phyloP scores from a whole-genome alignment of 306 rosid species.

The Acacia crassicarpa region DNA sequence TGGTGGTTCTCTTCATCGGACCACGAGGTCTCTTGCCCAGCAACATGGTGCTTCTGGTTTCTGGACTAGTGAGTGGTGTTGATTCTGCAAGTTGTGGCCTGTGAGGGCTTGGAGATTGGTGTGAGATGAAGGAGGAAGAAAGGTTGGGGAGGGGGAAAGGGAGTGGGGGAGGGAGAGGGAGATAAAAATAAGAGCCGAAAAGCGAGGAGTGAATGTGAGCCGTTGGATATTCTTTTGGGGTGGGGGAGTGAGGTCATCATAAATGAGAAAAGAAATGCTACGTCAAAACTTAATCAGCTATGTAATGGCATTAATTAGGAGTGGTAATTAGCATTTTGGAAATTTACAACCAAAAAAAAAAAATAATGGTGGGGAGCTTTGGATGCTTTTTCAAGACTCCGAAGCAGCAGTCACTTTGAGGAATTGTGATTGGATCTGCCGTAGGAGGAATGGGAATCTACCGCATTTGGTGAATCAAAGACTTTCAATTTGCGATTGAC shows the following conservation, averaged over 20 bases:
- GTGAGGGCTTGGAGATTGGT: neutral
- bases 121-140: neutral
- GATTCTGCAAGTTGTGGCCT: neutral
- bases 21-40: constrained; percentile 82
- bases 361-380: constrained; percentile 32
- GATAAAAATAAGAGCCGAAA: constrained; percentile 54
- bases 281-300: constrained; percentile 33
- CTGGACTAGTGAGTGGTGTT: neutral
- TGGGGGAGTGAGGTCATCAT: constrained; percentile 14
- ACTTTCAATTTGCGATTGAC: neutral
- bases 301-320: neutral
- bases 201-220: constrained; percentile 54
- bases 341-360: neutral
- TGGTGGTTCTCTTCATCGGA: constrained; percentile 79
- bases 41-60: constrained; percentile 34
- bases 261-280: constrained; percentile 21
- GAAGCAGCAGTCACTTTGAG: constrained; percentile 30
- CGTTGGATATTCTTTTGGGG: constrained; percentile 38
- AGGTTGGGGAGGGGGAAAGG: constrained; percentile 31
- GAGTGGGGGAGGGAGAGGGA: constrained; percentile 37
- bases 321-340: neutral
- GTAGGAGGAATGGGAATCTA: neutral
- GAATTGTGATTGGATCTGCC: constrained; percentile 27
- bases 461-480: neutral
- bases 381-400: constrained; percentile 38